Evolutionary conservation across 257 asterid species (phyloP).

Genomic region (Apocynum venetum): DNA sequence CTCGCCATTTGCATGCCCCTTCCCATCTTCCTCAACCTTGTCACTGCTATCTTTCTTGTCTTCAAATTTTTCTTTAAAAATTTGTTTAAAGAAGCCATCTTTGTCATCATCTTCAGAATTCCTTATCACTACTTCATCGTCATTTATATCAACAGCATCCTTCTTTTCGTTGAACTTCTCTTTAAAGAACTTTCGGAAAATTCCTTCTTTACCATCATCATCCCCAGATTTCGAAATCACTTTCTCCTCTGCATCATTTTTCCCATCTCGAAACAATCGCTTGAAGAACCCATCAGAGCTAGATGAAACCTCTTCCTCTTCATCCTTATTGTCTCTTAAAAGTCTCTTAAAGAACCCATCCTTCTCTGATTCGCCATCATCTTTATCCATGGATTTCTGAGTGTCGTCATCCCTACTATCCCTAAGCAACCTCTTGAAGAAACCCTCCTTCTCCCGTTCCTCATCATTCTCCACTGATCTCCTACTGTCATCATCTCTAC

Average conservation of each 20-base stretch:
- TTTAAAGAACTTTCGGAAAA: constrained; percentile 68
- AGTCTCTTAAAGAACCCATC: constrained; percentile 74
- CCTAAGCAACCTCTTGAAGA: constrained; percentile 64
- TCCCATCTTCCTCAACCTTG: constrained; percentile 47
- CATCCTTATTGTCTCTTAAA: constrained; percentile 30
- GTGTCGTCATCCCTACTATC: constrained; percentile 58
- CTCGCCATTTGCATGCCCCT: constrained; percentile 52
- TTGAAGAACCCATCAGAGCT: constrained; percentile 42
- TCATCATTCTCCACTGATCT: constrained; percentile 55
- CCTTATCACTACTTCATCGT: constrained; percentile 43
- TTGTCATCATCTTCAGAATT: constrained; percentile 63
- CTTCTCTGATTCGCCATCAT: constrained; percentile 62
- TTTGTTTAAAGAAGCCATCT: constrained; percentile 76
- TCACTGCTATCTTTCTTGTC: constrained; percentile 57
- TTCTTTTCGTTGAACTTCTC: constrained; percentile 74
- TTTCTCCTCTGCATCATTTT: constrained; percentile 60
- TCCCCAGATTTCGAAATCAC: constrained; percentile 48
- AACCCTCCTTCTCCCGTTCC: constrained; percentile 59
- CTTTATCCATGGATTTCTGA: constrained; percentile 54
- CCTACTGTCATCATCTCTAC: constrained; percentile 68
- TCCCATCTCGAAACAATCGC: constrained; percentile 60
- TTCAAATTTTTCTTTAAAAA: constrained; percentile 72
- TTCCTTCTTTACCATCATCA: constrained; percentile 78
- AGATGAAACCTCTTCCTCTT: constrained; percentile 31
- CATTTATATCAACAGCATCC: constrained; percentile 55